Conservation (phyloP, 257 asterid genomes). For the Haberlea rhodopensis region DNA sequence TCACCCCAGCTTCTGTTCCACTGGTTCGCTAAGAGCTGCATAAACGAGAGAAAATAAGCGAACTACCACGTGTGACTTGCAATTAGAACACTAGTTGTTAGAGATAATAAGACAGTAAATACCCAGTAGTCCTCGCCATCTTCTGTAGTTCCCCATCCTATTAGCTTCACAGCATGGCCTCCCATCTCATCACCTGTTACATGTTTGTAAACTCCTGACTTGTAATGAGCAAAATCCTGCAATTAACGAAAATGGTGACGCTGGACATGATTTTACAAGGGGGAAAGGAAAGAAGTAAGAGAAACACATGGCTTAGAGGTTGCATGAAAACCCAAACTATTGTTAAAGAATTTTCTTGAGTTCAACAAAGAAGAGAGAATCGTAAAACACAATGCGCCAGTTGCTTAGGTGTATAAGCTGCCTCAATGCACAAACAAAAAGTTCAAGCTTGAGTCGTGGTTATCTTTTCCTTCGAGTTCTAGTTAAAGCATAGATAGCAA, state of each 20-base stretch:
- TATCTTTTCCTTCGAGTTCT: neutral
- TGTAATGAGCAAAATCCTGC: conserved; percentile 92
- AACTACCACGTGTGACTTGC: conserved; percentile 6
- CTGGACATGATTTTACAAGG: neutral
- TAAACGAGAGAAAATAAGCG: conserved; percentile 26
- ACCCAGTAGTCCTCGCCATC: conserved; percentile 96
- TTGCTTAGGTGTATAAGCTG: neutral
- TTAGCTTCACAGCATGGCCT: conserved; percentile 92
- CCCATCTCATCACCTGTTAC: conserved; percentile 70
- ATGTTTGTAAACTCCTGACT: conserved; percentile 91
- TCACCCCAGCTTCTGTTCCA: conserved; percentile 99
- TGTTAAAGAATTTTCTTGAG: conserved; percentile 1
- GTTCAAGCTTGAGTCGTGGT: too few relatives aligned
- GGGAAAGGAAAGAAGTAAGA: neutral
- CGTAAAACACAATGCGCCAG: conserved; percentile 3
- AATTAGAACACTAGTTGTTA: conserved; percentile 18
- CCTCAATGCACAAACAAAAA: too few relatives aligned
- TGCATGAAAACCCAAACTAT: neutral
- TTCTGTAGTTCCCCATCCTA: conserved; percentile 89
- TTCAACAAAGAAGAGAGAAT: conserved; percentile 7
- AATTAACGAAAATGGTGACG: conserved; percentile 11
- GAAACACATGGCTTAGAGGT: conserved; percentile 6
- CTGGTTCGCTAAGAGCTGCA: conserved; percentile 91
- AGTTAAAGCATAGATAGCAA: neutral
- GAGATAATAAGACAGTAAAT: conserved; percentile 17